These are phyloP conservation scores for Plasmodium gallinaceum DNA, from an alignment of 169 alveolate genomes.

Conservation along the genomic window DNA sequence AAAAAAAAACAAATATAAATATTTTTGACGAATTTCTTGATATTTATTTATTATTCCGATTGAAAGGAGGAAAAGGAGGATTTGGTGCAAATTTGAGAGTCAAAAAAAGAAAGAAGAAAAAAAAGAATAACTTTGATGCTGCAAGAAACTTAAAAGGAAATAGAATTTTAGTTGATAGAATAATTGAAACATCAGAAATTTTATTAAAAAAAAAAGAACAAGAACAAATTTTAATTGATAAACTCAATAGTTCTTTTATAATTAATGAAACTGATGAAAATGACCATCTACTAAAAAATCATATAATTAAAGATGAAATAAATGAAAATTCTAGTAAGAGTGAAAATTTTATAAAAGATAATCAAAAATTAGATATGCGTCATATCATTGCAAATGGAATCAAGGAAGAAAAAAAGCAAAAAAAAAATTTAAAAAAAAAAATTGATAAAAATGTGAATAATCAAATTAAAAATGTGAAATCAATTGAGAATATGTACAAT, in stretches of 20 bases:
- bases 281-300: not conserved
- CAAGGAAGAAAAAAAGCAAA: slow-evolving; percentile 14
- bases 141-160: slow-evolving; percentile 49
- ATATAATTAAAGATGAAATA: not conserved
- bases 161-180: slow-evolving; percentile 44
- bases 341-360: not conserved
- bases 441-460: not conserved
- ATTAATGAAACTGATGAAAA: slow-evolving; percentile 21
- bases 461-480: slow-evolving; percentile 14
- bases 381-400: slow-evolving; percentile 43
- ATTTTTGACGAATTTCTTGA: slow-evolving; percentile 70
- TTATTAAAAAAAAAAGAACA: slow-evolving; percentile 40
- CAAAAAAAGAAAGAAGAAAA: slow-evolving; percentile 69
- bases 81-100: slow-evolving; percentile 74
- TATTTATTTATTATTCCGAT: slow-evolving; percentile 42
- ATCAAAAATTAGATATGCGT: slow-evolving; percentile 1
- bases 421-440: slow-evolving; percentile 15
- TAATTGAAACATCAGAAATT: slow-evolving; percentile 49
- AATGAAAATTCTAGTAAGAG: not conserved
- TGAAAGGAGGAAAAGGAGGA: slow-evolving; percentile 71
- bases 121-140: slow-evolving; percentile 40
- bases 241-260: slow-evolving; percentile 10
- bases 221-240: slow-evolving; percentile 43
- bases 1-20: slow-evolving; percentile 29
- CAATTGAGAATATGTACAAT: slow-evolving; percentile 52